These are phyloP conservation scores for Chlamydomonas sp. DNA, from an alignment of 139 green algal genomes.

Conservation along the genomic window DNA sequence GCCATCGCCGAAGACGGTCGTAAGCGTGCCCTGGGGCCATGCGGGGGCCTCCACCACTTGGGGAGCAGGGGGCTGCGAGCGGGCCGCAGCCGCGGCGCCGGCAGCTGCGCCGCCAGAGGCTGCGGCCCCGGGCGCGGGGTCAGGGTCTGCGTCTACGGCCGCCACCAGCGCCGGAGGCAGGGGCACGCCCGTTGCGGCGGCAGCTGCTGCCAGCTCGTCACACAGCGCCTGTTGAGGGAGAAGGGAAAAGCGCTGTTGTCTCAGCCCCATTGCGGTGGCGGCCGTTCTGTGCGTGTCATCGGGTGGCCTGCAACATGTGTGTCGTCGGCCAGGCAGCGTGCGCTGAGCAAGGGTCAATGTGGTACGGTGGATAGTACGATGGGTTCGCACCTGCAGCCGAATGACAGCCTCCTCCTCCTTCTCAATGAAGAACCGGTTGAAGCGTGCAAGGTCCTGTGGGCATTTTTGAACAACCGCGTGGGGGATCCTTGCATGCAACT, in stretches of 20 bases:
- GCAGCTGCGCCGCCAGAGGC: not conserved
- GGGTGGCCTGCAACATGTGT: too few species aligned
- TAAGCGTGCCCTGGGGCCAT: slow-evolving; percentile 17
- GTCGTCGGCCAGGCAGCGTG: too few species aligned
- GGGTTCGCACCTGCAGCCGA: slow-evolving; percentile 53
- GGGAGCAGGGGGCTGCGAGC: not conserved
- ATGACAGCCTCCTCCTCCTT: slow-evolving; percentile 87
- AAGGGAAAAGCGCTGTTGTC: too few species aligned
- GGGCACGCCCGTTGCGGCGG: not conserved
- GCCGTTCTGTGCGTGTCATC: too few species aligned
- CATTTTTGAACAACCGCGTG: not conserved
- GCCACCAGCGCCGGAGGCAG: not conserved
- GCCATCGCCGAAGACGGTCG: slow-evolving; percentile 42
- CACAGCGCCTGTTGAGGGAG: slow-evolving; percentile 20
- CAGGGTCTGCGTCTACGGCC: not conserved
- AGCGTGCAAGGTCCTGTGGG: slow-evolving; percentile 59
- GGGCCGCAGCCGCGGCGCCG: not conserved
- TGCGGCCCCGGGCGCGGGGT: not conserved
- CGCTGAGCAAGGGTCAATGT: too few species aligned
- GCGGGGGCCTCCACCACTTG: not conserved
- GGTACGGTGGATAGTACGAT: too few species aligned
- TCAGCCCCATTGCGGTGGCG: too few species aligned
- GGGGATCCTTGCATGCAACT: not conserved
- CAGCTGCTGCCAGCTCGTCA: slow-evolving; percentile 44
- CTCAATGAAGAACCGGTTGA: slow-evolving; percentile 85